These are phyloP conservation scores for Penicillium flavigenum DNA, from an alignment of 495 filamentous ascomycete species.

Conservation along the genomic window DNA sequence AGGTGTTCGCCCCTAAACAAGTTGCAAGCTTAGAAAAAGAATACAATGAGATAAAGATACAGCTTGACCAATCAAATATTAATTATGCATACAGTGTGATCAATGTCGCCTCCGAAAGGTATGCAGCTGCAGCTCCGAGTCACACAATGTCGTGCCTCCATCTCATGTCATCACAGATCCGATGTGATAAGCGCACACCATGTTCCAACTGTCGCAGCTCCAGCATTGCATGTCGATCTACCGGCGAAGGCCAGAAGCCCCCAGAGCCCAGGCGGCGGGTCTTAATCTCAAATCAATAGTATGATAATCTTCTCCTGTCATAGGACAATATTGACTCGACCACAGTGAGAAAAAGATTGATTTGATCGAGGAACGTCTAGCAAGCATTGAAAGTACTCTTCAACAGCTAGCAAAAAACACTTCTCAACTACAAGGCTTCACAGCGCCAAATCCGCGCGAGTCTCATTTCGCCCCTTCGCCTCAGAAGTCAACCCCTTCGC, in stretches of 20 bases:
- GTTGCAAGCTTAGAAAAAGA: neutral
- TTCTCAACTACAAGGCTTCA: constrained; percentile 10
- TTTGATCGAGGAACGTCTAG: constrained; percentile 61
- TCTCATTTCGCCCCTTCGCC: constrained; percentile 24
- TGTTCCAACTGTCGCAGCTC: constrained; percentile 51
- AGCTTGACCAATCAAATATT: neutral
- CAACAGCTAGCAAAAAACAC: constrained; percentile 30
- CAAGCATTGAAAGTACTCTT: constrained; percentile 55
- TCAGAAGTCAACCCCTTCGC: neutral
- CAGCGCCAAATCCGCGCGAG: constrained; percentile 10
- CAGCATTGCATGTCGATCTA: constrained; percentile 53
- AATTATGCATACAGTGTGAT: constrained; percentile 42
- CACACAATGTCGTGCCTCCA: neutral
- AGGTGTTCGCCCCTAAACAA: constrained; percentile 21
- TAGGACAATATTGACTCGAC: neutral
- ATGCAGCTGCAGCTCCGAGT: constrained; percentile 2
- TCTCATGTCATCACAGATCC: constrained; percentile 30
- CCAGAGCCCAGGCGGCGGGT: constrained; percentile 61
- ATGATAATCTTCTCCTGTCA: constrained; percentile 19
- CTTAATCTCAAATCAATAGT: constrained; percentile 70
- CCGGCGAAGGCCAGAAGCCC: constrained; percentile 57
- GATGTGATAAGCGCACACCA: constrained; percentile 46
- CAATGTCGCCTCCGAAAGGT: constrained; percentile 55
- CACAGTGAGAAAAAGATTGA: constrained; percentile 68
- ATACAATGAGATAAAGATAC: neutral